Percentiles rank a stretch among this genome's conserved stretches.
Conservation (phyloP, 1,284 basidiomycete genomes). For the Cryptococcus hybrid region DNA sequence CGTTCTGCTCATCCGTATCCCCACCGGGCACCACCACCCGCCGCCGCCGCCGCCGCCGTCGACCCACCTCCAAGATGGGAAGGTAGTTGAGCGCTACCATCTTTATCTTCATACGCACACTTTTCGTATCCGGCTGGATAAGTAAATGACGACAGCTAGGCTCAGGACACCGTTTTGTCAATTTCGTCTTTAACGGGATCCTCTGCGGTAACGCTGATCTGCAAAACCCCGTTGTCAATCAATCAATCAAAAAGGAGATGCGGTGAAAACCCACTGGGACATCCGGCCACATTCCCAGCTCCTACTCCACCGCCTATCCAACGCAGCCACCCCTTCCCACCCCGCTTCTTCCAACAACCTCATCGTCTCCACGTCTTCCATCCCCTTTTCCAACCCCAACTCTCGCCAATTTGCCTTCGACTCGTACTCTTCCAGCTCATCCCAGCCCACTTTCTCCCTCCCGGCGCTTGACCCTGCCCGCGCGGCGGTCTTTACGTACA, state of each 20-base stretch:
- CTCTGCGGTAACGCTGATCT: slow-evolving; percentile 63
- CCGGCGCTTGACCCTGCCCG: background rate
- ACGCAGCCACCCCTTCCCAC: slow-evolving; percentile 61
- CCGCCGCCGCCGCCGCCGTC: slow-evolving; percentile 21
- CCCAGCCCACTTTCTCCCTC: slow-evolving; percentile 27
- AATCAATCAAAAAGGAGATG: background rate
- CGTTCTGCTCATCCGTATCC: slow-evolving; percentile 8
- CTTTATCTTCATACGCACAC: slow-evolving; percentile 94
- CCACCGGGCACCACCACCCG: slow-evolving; percentile 5
- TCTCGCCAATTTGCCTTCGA: slow-evolving; percentile 36
- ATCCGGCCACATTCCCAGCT: slow-evolving; percentile 72
- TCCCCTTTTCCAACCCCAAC: slow-evolving; percentile 17
- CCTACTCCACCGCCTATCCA: slow-evolving; percentile 77
- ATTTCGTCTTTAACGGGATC: slow-evolving; percentile 87
- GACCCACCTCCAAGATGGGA: slow-evolving; percentile 73
- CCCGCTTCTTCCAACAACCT: slow-evolving; percentile 60
- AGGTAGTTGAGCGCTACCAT: slow-evolving; percentile 92
- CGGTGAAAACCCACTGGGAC: slow-evolving; percentile 57
- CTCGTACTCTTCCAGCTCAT: slow-evolving; percentile 40
- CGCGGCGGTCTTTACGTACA: slow-evolving; percentile 1
- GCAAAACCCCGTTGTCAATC: background rate
- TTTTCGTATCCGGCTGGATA: slow-evolving; percentile 97
- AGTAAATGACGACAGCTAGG: slow-evolving; percentile 85
- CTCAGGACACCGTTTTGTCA: slow-evolving; percentile 86
- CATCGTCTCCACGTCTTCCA: slow-evolving; percentile 51